A percentile compares a stretch with the other conserved stretches of the same genome.
Evolutionary conservation across 345 rosid genomes (phyloP).

Genomic region (Citrus glauca): DNA sequence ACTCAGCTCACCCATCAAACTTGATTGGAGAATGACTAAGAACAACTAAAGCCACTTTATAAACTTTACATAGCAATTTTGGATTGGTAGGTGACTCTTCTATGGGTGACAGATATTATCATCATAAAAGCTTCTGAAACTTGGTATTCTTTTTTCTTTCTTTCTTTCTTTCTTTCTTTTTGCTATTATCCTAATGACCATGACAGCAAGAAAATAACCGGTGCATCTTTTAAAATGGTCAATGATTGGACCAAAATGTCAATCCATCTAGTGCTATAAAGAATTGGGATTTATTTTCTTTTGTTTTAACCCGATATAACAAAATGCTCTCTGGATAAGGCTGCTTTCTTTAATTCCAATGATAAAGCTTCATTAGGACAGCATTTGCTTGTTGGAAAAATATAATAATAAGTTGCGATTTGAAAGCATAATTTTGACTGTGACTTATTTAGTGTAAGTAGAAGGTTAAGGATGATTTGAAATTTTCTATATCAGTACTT

Average conservation of each 20-base stretch:
- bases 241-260: slow-evolving; percentile 6
- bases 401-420: too few species aligned
- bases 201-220: background rate
- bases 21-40: background rate
- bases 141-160: background rate
- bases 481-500: too few species aligned
- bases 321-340: background rate
- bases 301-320: background rate
- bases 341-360: background rate
- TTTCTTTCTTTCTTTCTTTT: background rate
- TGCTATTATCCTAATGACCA: background rate
- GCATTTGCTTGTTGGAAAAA: background rate
- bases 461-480: too few species aligned
- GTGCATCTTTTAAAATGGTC: slow-evolving; percentile 1
- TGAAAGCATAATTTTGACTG: too few species aligned
- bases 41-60: background rate
- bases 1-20: background rate
- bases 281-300: background rate
- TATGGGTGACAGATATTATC: background rate
- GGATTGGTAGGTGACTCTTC: background rate
- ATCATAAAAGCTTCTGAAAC: background rate
- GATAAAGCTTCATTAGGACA: background rate
- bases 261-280: background rate
- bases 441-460: too few species aligned
- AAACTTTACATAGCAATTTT: background rate